Evolutionary conservation across 129 eudicot genomes (phyloP).

Genomic region (Pseudognaphalium luteoalbum): DNA sequence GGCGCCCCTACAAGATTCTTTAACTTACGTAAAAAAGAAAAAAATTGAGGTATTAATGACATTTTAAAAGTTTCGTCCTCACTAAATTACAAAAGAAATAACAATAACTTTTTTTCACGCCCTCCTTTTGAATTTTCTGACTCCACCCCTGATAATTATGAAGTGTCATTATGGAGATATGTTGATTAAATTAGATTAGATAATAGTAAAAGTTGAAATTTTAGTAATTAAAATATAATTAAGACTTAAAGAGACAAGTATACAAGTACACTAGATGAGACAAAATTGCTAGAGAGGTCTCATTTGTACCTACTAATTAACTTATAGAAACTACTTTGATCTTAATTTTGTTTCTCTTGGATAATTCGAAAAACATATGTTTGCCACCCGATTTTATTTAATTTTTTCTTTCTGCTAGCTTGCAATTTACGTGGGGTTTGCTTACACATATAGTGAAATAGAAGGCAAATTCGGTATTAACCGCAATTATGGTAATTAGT

Average conservation of each 20-base stretch:
- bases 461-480: background rate
- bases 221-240: background rate
- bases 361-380: too few species aligned
- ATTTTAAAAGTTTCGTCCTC: too few species aligned
- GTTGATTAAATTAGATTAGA: too few species aligned
- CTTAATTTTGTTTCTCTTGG: slow-evolving; percentile 15
- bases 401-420: background rate
- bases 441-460: background rate
- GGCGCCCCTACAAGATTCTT: too few species aligned
- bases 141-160: too few species aligned
- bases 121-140: too few species aligned
- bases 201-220: background rate
- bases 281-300: slow-evolving; percentile 21
- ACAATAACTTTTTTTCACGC: too few species aligned
- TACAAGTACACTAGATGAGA: slow-evolving; percentile 12
- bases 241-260: slow-evolving; percentile 15
- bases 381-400: background rate
- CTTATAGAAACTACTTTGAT: slow-evolving; percentile 13
- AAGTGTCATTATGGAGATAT: background rate
- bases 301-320: background rate
- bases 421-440: slow-evolving; percentile 19
- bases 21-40: too few species aligned
- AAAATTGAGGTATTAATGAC: too few species aligned
- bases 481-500: background rate
- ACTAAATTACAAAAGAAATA: too few species aligned